Base-by-base conservation (phyloP, 2,329 filamentous ascomycete species). In the Gnomoniopsis sp. region DNA sequence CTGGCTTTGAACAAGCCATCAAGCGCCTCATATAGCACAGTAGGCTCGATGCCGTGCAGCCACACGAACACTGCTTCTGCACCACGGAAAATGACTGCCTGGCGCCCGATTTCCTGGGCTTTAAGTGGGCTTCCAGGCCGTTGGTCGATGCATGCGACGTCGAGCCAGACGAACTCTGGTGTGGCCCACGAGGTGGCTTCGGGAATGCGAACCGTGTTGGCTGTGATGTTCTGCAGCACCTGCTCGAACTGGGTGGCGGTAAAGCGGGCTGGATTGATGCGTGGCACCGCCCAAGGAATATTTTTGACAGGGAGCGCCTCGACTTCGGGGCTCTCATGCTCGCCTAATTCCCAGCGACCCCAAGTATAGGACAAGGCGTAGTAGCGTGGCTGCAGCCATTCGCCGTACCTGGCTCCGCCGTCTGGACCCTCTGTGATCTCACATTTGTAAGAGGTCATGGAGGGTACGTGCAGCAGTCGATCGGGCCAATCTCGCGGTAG, bases 311-410 rank as follows among this genome's bases (percentile, higher is more conserved):
- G 22, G 19, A 53, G 51, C 23, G 21, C 22, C 38, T 44, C 30
- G 21, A 41, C 38, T n/a, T 44, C 41, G 19, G 51, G 41, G 38
- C 14, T 15, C 22, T n/a, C 33, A 22, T 51, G 30, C 3, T 30
- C 44, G 22, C 44, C 36, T 15, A 53, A 36, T 21, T 41, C 23
- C 19, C 38, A 53, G 22, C 51, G 51, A 19, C 51, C 51, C 51
- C 51, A 53, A 19, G 51, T 53, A 22, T 53, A 53, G n/a, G 51
- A 53, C 17, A 53, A 30, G 22, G 51, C 36, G 17, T 46, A 43
- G 41, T 44, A 53, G 19, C 41, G 38, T 14, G 51, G 51, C 38
- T 53, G 34, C 23, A 23, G 38, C 26, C 46, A 41, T 26, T 26
- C 51, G 12, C 51, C 51, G 22, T 53, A 53, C 23, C 14, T 47